Evolutionary conservation across 306 rosid species (phyloP), one percentile per base, ranked within the genome.

Genomic region (Dryas drummondii): DNA sequence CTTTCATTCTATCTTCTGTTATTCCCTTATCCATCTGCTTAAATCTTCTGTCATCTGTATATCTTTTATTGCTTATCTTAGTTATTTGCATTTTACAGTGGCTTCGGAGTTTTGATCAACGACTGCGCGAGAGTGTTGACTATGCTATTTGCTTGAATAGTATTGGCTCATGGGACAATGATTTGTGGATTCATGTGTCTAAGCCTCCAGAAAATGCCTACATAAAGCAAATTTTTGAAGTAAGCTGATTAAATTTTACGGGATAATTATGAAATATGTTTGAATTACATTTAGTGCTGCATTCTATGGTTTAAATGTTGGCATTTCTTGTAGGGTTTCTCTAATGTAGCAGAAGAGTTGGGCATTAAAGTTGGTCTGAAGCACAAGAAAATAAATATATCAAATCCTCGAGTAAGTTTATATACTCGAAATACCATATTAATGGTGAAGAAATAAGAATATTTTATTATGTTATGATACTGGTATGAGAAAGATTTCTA

Each of bases 321-420:
- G 72, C 66, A 67, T 78, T 87, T 82, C 70, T 68, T 77, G 81
- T 83, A 96, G 99, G 98, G 89, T 74, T 90, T 96, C 84, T 92
- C 99, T 63, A 82, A 84, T 74, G 93, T 90, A 55, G 99, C 99
- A 15, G 92, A 86, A 73, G 99, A 92, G 75, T 83, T 92, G 82
- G 92, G 92, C 59, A 68, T 94, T 71, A 76, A 76, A 73, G 90
- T 94, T 66, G 89, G 88, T 75, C 75, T 94, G 89, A 94, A 92
- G 91, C 99, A 96, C 87, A 96, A 90, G 99, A 96, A 96, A 82
- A 96, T 96, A 75, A 96, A 96, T 68, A 92, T 96, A 76, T 96
- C 99, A 44, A 96, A 92, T 79, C 84, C 97, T 68, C 90, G 99
- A 90, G 99, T 96, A 88, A 89, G 99, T 82, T 68, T 41, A 66